phyloP scores from a whole-genome alignment of 257 asterid species.

The Forsythia viridissima region DNA sequence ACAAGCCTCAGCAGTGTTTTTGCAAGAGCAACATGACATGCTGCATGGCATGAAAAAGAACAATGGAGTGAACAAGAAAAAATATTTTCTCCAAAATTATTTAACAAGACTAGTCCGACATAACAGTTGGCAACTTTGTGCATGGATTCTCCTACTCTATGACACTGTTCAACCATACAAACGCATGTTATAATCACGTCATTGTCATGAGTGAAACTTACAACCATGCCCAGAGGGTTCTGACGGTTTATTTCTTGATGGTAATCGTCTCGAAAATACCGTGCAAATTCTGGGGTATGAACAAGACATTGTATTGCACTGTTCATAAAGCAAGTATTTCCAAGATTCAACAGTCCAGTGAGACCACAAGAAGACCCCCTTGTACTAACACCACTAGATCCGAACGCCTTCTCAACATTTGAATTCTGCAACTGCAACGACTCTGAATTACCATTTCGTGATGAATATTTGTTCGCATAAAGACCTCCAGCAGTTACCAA shows the following conservation, averaged over 20 bases:
- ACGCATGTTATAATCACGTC: background rate
- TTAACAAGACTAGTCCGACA: background rate
- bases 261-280: conserved; percentile 93
- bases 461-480: conserved; percentile 63
- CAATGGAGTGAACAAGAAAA: conserved; percentile 19
- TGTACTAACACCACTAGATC: conserved; percentile 81
- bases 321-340: conserved; percentile 98
- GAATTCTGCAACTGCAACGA: conserved; percentile 47
- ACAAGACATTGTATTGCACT: conserved; percentile 98
- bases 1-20: background rate
- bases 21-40: conserved; percentile 7
- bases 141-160: background rate
- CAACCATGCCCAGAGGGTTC: conserved; percentile 99
- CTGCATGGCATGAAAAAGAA: conserved; percentile 16
- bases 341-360: conserved; percentile 93
- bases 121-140: background rate
- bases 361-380: conserved; percentile 94
- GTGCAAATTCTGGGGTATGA: conserved; percentile 95
- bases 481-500: conserved; percentile 63
- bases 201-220: conserved; percentile 57
- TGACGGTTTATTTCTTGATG: conserved; percentile 94
- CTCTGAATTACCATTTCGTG: conserved; percentile 78
- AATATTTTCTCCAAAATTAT: conserved; percentile 1
- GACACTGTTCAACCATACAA: conserved; percentile 3
- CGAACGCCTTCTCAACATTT: conserved; percentile 63